A percentile compares a stretch with the other conserved stretches of the same genome.
phyloP scores from a whole-genome alignment of 306 rosid species.

The Inga laurina region DNA sequence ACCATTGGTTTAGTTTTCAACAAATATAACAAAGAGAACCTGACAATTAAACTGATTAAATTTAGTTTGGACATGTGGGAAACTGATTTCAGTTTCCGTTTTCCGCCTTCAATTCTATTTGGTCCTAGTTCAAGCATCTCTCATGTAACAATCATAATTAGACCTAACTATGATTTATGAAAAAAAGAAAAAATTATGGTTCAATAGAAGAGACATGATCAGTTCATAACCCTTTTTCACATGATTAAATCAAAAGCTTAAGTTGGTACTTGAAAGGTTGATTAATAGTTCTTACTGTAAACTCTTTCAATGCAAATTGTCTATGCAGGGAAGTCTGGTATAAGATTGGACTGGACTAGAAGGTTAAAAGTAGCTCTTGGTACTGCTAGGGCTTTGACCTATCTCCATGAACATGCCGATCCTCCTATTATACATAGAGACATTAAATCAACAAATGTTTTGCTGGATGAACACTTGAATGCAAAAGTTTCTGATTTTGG shows the following conservation, averaged over 20 bases:
- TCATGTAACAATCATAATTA: too few species aligned
- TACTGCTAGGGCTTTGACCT: conserved; percentile 51
- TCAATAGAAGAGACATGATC: too few species aligned
- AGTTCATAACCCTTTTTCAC: background rate
- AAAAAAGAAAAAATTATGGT: too few species aligned
- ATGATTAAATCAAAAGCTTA: background rate
- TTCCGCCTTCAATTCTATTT: too few species aligned
- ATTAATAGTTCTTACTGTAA: background rate
- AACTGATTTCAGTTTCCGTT: too few species aligned
- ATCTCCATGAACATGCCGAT: conserved; percentile 54
- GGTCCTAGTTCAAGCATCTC: background rate
- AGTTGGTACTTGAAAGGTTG: background rate
- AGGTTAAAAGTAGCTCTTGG: conserved; percentile 47
- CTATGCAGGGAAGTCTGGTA: conserved; percentile 47
- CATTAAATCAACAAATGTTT: conserved; percentile 52
- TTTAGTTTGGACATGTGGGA: background rate
- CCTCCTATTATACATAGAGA: conserved; percentile 64
- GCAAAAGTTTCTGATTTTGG: conserved; percentile 65
- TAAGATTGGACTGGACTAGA: conserved; percentile 50
- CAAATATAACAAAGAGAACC: background rate
- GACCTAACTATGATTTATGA: too few species aligned
- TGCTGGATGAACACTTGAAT: conserved; percentile 40
- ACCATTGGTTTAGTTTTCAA: too few species aligned
- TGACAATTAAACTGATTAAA: background rate
- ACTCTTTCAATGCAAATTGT: background rate